A percentile compares a stretch with the other conserved stretches of the same genome.
Evolutionary conservation across 2,329 filamentous ascomycete species (phyloP).

Genomic region (Aureobasidium subglaciale): DNA sequence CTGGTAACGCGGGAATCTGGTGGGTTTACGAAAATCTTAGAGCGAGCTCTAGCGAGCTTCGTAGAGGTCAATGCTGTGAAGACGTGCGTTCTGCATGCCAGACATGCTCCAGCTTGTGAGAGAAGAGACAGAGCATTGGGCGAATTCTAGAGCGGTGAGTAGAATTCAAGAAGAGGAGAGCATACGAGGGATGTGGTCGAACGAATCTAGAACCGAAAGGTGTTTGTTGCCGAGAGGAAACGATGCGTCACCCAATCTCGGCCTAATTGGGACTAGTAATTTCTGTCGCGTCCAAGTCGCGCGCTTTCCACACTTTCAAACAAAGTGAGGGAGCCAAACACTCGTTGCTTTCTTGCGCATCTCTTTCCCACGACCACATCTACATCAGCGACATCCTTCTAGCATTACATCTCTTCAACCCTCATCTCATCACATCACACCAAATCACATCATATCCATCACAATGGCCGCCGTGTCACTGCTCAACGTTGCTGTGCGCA

Average conservation of each 20-base stretch:
- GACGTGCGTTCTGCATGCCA: neutral
- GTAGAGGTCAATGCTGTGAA: neutral
- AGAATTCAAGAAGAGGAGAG: too few species aligned
- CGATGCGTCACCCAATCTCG: too few species aligned
- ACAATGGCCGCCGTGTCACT: constrained; percentile 92
- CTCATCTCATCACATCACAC: neutral
- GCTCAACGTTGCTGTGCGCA: constrained; percentile 88
- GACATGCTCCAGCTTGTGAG: too few species aligned
- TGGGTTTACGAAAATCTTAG: neutral
- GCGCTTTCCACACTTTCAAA: too few species aligned
- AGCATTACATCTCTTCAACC: neutral
- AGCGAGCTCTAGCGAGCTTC: neutral
- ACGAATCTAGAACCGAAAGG: too few species aligned
- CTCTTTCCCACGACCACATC: neutral
- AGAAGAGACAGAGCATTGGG: too few species aligned
- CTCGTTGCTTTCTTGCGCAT: constrained; percentile 1
- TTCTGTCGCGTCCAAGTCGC: too few species aligned
- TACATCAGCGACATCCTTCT: neutral
- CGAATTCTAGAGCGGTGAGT: too few species aligned
- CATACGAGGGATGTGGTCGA: too few species aligned
- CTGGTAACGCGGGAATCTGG: neutral
- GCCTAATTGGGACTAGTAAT: too few species aligned
- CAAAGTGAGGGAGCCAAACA: too few species aligned
- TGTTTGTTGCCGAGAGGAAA: too few species aligned
- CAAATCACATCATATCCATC: constrained; percentile 4